Evolutionary conservation across 2,329 filamentous ascomycete species (phyloP).

Genomic region (Penicillium griseofulvum): DNA sequence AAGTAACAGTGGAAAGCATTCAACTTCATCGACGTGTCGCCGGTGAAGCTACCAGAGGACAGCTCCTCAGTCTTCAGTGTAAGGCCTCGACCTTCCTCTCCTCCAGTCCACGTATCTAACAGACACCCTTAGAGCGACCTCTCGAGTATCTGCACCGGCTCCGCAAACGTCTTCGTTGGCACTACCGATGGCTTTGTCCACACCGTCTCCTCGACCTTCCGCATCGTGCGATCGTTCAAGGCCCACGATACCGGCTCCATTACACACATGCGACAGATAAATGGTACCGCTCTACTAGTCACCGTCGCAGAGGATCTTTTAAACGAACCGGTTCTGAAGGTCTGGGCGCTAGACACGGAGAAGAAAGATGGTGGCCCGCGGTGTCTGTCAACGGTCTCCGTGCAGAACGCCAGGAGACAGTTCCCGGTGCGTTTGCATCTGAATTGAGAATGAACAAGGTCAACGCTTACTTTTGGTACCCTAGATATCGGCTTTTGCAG

Average conservation of each 20-base stretch:
- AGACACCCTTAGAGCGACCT: constrained; percentile 59
- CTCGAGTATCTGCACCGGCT: constrained; percentile 79
- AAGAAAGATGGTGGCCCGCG: constrained; percentile 90
- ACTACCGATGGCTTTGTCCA: constrained; percentile 81
- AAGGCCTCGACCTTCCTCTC: constrained; percentile 39
- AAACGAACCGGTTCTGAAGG: constrained; percentile 83
- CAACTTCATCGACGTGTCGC: constrained; percentile 96
- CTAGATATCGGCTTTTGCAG: constrained; percentile 75
- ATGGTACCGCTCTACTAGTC: constrained; percentile 79
- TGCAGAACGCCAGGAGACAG: constrained; percentile 86
- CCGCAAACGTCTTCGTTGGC: constrained; percentile 85
- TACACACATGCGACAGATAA: constrained; percentile 88
- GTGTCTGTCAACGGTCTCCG: constrained; percentile 78
- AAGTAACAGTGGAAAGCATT: constrained; percentile 87
- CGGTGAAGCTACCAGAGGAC: constrained; percentile 76
- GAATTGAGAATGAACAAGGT: too few relatives aligned
- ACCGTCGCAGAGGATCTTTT: constrained; percentile 81
- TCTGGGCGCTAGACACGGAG: constrained; percentile 95
- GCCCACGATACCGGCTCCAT: constrained; percentile 75
- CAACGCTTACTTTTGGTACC: constrained; percentile 1
- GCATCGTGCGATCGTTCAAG: constrained; percentile 79
- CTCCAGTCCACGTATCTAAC: background rate
- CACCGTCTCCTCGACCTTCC: constrained; percentile 84
- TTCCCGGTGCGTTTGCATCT: constrained; percentile 66
- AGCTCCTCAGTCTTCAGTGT: constrained; percentile 76